Evolutionary conservation across 2,329 filamentous ascomycete genomes (phyloP).

Genomic region (Teratosphaeria destructans): DNA sequence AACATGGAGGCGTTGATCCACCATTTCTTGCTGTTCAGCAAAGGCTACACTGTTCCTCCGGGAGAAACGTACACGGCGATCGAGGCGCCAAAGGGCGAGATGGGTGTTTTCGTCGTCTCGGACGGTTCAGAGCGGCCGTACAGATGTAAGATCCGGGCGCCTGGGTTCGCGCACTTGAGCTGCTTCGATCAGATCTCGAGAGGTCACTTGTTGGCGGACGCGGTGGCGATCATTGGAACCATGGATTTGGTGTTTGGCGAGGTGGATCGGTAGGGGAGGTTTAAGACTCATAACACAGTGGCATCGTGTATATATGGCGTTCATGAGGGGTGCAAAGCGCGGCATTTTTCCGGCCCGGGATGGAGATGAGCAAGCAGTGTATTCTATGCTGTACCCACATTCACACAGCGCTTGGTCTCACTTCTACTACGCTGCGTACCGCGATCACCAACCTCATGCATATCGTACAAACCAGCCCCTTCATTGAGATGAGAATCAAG

Average conservation of each 20-base stretch:
- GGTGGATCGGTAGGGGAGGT: constrained; percentile 3
- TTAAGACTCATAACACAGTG: neutral
- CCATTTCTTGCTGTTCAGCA: constrained; percentile 97
- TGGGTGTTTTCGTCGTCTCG: constrained; percentile 94
- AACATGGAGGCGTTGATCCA: constrained; percentile 99
- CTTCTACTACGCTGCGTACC: too few relatives aligned
- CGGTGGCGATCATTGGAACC: constrained; percentile 79
- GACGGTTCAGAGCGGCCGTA: constrained; percentile 95
- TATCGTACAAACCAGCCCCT: neutral
- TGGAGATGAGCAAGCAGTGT: neutral
- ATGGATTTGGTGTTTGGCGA: constrained; percentile 56
- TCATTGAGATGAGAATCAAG: neutral
- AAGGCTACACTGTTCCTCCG: constrained; percentile 92
- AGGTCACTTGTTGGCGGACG: constrained; percentile 90
- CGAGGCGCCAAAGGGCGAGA: constrained; percentile 99
- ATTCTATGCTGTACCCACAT: neutral
- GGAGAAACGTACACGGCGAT: constrained; percentile 97
- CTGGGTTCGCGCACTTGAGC: constrained; percentile 87
- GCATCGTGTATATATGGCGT: neutral
- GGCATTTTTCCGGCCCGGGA: neutral
- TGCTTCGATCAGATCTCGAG: constrained; percentile 90
- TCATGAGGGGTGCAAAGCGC: neutral
- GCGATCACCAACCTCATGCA: neutral
- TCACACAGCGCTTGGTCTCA: neutral
- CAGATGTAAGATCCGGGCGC: constrained; percentile 92